Evolutionary conservation across 139 green algal species (phyloP), one percentile per base, ranked within the genome.

Genomic region (Edaphochlamys debaryana): DNA sequence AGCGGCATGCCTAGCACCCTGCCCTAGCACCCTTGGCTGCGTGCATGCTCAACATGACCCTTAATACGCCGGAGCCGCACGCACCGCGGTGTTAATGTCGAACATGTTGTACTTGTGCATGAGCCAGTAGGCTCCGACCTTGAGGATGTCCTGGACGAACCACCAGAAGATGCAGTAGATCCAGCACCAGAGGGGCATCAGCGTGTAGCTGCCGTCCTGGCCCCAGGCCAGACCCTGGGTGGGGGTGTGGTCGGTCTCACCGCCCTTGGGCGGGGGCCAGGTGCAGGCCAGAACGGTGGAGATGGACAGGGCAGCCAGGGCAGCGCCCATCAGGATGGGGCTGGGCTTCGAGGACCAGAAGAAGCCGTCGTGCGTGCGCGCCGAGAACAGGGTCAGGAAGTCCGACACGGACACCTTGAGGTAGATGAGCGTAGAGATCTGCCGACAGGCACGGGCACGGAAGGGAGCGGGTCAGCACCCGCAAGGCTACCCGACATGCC

Each of bases 351-450:
- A 52, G 3, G 68, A 85, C 91, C 91, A 97, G 91, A 96, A 96
- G 86, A 91, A 91, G 67, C 90, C 91, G 37, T 94, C 84, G 84
- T 90, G 91, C 2, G 94, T 97, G 69, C 94, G 90, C 0, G 94
- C 92, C 69, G 87, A 91, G 89, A 98, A 98, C 52, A 98, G 89
- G 30, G 94, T 97, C 38, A 98, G 83, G 87, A 96, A 98, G 86
- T 98, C 94, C 27, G 90, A 95, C 7, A 98, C 86, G 19, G 93
- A 96, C 19, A 94, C 86, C 91, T 98, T 98, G 34, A 98, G 90
- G 85, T 97, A 97, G 38, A 97, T 94, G 84, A 94, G 91, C 40
- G 87, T 95, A 58, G 92, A 90, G 73, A 97, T 86, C 84, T 96
- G 84, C 22, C 11, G n/a, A n/a, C n/a, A n/a, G n/a, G n/a, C n/a